Conservation (phyloP, 768 basidiomycete genomes). For the Termitomyces sp. region DNA sequence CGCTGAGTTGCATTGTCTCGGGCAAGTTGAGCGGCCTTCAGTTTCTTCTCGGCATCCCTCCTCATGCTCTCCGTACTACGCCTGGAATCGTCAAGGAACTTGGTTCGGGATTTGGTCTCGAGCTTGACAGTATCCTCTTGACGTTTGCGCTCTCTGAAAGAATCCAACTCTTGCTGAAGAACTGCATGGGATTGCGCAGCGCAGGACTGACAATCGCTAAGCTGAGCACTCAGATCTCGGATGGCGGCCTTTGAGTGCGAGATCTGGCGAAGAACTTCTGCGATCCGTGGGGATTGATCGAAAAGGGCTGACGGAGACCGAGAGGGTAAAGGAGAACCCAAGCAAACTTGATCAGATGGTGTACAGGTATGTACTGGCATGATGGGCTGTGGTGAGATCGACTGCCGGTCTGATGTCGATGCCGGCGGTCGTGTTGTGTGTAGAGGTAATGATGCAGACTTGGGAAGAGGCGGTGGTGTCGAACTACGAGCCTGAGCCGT, state of each 20-base stretch:
- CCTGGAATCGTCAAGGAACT: constrained; percentile 80
- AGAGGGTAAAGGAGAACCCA: constrained; percentile 25
- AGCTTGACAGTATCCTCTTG: constrained; percentile 75
- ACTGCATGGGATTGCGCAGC: constrained; percentile 55
- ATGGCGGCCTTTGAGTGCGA: constrained; percentile 53
- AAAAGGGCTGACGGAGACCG: constrained; percentile 38
- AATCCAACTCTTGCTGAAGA: constrained; percentile 71
- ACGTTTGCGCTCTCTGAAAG: constrained; percentile 67
- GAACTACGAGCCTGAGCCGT: constrained; percentile 46
- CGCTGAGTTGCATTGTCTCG: constrained; percentile 58
- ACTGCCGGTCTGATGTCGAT: constrained; percentile 24
- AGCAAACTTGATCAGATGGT: constrained; percentile 22
- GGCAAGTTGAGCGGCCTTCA: constrained; percentile 60
- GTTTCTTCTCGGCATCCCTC: constrained; percentile 84
- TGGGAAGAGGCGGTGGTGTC: constrained; percentile 81
- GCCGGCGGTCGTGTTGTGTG: constrained; percentile 50
- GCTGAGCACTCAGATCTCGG: constrained; percentile 63
- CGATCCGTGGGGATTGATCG: constrained; percentile 65
- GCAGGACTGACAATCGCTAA: constrained; percentile 51
- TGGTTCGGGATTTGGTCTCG: constrained; percentile 81
- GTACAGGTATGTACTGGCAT: constrained; percentile 21
- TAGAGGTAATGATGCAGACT: constrained; percentile 73
- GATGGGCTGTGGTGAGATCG: constrained; percentile 19
- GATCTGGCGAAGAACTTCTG: constrained; percentile 75
- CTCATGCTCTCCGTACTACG: constrained; percentile 75